Evolutionary conservation across 805 yeast genomes (phyloP).

Genomic region (Hanseniaspora nectarophila): DNA sequence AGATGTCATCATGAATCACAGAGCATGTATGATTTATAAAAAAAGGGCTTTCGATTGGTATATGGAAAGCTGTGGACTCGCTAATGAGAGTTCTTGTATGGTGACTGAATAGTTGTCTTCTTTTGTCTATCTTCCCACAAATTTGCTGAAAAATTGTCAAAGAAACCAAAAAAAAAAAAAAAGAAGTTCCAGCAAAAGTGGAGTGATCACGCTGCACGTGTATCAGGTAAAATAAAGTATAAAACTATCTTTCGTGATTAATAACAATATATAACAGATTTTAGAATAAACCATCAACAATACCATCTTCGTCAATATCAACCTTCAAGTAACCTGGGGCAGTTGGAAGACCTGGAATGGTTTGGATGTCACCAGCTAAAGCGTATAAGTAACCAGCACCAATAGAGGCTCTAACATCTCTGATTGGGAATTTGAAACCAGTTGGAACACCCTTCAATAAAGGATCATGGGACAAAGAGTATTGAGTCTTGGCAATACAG

Average conservation of each 20-base stretch:
- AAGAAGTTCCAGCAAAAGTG: too few relatives aligned
- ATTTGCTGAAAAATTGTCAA: too few relatives aligned
- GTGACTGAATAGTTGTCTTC: too few relatives aligned
- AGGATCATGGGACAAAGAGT: slow-evolving; percentile 90
- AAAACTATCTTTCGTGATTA: too few relatives aligned
- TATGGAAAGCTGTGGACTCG: background rate
- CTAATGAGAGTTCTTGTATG: too few relatives aligned
- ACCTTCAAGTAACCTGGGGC: slow-evolving; percentile 95
- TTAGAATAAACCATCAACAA: slow-evolving; percentile 83
- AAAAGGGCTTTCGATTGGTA: background rate
- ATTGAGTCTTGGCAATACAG: slow-evolving; percentile 96
- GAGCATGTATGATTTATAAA: background rate
- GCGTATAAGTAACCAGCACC: slow-evolving; percentile 98
- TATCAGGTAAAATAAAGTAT: too few relatives aligned
- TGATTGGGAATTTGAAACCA: slow-evolving; percentile 85
- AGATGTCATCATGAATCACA: background rate
- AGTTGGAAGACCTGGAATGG: slow-evolving; percentile 94
- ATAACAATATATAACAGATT: background rate
- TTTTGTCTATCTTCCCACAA: too few relatives aligned
- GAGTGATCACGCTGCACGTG: too few relatives aligned
- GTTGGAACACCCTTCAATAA: slow-evolving; percentile 87
- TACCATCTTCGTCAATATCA: slow-evolving; percentile 80
- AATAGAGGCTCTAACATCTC: slow-evolving; percentile 85
- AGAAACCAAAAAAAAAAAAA: too few relatives aligned
- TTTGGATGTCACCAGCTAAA: slow-evolving; percentile 90